These are phyloP conservation scores for Candida ulmi DNA, from an alignment of 805 yeast species.

Conservation along the genomic window DNA sequence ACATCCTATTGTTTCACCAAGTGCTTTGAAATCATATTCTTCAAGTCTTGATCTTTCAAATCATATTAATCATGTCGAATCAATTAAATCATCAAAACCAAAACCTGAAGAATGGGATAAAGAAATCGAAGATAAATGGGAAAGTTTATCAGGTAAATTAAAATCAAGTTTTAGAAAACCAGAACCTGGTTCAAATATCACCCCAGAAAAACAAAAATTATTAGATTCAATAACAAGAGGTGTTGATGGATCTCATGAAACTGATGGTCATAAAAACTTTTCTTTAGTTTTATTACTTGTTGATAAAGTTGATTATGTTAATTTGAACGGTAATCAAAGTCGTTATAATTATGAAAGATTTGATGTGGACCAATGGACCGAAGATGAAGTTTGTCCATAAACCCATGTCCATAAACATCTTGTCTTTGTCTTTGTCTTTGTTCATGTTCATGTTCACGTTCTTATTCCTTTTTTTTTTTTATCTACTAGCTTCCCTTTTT, in stretches of 20 bases:
- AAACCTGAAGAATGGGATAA: constrained; percentile 54
- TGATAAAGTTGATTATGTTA: constrained; percentile 65
- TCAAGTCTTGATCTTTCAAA: constrained; percentile 19
- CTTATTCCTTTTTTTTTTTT: too few species aligned
- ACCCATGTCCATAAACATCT: too few species aligned
- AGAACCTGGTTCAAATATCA: constrained; percentile 56
- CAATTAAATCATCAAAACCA: constrained; percentile 8
- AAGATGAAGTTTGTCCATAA: constrained; percentile 73
- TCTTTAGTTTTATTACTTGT: constrained; percentile 64
- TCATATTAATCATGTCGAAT: constrained; percentile 38
- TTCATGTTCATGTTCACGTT: too few species aligned
- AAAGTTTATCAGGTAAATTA: constrained; percentile 46
- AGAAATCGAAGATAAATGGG: constrained; percentile 65
- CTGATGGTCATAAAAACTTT: constrained; percentile 55
- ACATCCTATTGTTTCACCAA: constrained; percentile 28
- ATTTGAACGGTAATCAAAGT: constrained; percentile 47
- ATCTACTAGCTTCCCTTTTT: too few species aligned
- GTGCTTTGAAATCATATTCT: constrained; percentile 13
- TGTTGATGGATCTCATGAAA: constrained; percentile 72
- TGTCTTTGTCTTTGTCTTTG: too few species aligned
- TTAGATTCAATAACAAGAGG: constrained; percentile 74
- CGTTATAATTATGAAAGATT: constrained; percentile 50
- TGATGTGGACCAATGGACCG: constrained; percentile 63
- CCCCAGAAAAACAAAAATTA: constrained; percentile 45
- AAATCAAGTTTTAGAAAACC: constrained; percentile 71